Percentiles rank a stretch among this genome's conserved stretches.
These are phyloP conservation scores for Poa annua DNA, from an alignment of 176 grass and related monocot species.

Conservation along the genomic window DNA sequence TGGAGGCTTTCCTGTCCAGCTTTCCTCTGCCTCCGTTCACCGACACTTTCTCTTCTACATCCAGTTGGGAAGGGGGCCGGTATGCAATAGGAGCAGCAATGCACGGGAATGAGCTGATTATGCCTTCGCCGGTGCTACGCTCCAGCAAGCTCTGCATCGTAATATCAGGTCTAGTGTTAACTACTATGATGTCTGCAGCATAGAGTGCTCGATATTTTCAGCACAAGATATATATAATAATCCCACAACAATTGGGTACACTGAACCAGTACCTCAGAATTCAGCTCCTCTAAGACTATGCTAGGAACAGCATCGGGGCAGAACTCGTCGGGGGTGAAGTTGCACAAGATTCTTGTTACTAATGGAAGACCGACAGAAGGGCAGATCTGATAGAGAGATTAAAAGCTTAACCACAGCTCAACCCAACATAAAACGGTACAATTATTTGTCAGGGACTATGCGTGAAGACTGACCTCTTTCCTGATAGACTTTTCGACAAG, in stretches of 20 bases:
- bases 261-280: slow-evolving; percentile 74
- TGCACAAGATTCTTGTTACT: slow-evolving; percentile 83
- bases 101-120: slow-evolving; percentile 55
- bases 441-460: neutral
- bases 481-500: slow-evolving; percentile 74
- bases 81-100: slow-evolving; percentile 57
- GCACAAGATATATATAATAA: neutral
- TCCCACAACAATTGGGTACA: neutral
- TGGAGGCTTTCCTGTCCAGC: slow-evolving; percentile 66
- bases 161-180: slow-evolving; percentile 1
- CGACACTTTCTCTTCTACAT: slow-evolving; percentile 62
- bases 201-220: slow-evolving; percentile 3
- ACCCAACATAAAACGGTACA: neutral
- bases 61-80: slow-evolving; percentile 33
- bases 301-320: slow-evolving; percentile 85
- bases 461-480: slow-evolving; percentile 69
- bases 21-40: slow-evolving; percentile 33
- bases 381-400: slow-evolving; percentile 64
- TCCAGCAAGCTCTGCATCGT: slow-evolving; percentile 74
- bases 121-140: slow-evolving; percentile 28
- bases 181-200: neutral
- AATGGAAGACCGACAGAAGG: slow-evolving; percentile 75
- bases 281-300: slow-evolving; percentile 80
- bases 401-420: slow-evolving; percentile 34
- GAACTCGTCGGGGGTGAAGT: slow-evolving; percentile 94